Conservation (phyloP, 768 basidiomycete species). For the Lactifluus volemus region DNA sequence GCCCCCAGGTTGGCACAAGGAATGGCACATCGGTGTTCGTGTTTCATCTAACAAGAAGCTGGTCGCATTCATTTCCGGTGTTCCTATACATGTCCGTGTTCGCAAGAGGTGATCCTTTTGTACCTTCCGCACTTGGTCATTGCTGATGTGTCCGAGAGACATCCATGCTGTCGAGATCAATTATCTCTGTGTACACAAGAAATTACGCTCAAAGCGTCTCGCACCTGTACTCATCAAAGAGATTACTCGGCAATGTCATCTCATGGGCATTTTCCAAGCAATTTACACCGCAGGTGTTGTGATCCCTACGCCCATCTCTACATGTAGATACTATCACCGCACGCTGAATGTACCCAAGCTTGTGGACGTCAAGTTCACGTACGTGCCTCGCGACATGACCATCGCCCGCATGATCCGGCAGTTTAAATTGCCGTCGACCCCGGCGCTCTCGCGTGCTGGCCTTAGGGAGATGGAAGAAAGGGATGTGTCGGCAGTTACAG, state of each 20-base stretch:
- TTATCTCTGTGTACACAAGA: constrained; percentile 96
- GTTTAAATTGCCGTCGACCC: constrained; percentile 53
- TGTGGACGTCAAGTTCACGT: constrained; percentile 83
- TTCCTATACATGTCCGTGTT: constrained; percentile 81
- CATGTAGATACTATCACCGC: constrained; percentile 90
- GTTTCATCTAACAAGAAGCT: constrained; percentile 86
- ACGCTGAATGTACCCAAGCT: constrained; percentile 88
- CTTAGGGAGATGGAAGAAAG: constrained; percentile 82
- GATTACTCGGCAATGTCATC: constrained; percentile 85
- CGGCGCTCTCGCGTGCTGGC: constrained; percentile 40
- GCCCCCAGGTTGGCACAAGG: constrained; percentile 85
- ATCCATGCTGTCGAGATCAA: constrained; percentile 87
- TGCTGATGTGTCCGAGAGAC: constrained; percentile 34
- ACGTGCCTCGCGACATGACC: constrained; percentile 78
- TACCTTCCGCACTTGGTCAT: background rate
- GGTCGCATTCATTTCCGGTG: constrained; percentile 93
- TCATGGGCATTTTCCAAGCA: constrained; percentile 90
- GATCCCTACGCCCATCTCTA: constrained; percentile 86
- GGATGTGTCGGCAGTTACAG: constrained; percentile 63
- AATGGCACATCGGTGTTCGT: constrained; percentile 96
- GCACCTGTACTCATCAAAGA: constrained; percentile 97
- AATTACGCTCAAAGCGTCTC: constrained; percentile 87
- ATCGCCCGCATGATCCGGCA: constrained; percentile 81
- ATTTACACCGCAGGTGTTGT: constrained; percentile 94
- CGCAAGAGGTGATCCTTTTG: constrained; percentile 57